Conservation (phyloP, 257 asterid species). For the Nyctanthes arbortristis region DNA sequence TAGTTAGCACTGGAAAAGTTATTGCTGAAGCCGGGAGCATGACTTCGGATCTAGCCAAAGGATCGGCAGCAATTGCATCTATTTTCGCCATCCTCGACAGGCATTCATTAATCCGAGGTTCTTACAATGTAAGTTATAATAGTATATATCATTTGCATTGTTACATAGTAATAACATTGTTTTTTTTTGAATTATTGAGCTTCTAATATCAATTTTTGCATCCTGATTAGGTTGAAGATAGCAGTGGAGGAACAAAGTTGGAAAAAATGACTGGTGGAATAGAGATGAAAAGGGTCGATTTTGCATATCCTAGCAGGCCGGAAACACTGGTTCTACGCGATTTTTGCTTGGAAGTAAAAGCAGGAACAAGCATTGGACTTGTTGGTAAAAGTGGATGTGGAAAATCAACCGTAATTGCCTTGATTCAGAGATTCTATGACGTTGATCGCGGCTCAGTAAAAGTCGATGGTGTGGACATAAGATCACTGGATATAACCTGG, state of each 20-base stretch:
- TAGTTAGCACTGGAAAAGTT: constrained; percentile 83
- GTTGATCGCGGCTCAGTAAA: constrained; percentile 54
- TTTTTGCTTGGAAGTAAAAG: constrained; percentile 61
- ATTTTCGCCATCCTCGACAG: constrained; percentile 73
- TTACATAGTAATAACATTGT: too few relatives aligned
- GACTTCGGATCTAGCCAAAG: constrained; percentile 86
- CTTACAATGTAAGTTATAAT: constrained; percentile 49
- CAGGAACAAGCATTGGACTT: constrained; percentile 75
- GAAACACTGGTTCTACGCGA: constrained; percentile 46
- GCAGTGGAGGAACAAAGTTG: constrained; percentile 30
- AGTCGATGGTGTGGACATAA: constrained; percentile 64
- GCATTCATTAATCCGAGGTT: constrained; percentile 49
- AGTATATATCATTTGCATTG: too few relatives aligned
- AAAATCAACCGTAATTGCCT: constrained; percentile 73
- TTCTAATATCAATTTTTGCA: background rate
- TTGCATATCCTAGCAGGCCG: constrained; percentile 68
- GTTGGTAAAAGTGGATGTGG: constrained; percentile 89
- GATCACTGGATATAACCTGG: constrained; percentile 59
- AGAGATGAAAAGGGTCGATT: constrained; percentile 68
- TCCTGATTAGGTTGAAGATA: constrained; percentile 40
- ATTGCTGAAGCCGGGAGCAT: constrained; percentile 95
- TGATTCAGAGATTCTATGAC: constrained; percentile 77
- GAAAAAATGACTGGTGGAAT: constrained; percentile 52
- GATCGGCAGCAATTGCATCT: constrained; percentile 77
- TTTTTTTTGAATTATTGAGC: background rate